A percentile compares a stretch with the other conserved stretches of the same genome.
Evolutionary conservation across 108 stramenopile species (phyloP).

Genomic region (Nitzschia sp.): DNA sequence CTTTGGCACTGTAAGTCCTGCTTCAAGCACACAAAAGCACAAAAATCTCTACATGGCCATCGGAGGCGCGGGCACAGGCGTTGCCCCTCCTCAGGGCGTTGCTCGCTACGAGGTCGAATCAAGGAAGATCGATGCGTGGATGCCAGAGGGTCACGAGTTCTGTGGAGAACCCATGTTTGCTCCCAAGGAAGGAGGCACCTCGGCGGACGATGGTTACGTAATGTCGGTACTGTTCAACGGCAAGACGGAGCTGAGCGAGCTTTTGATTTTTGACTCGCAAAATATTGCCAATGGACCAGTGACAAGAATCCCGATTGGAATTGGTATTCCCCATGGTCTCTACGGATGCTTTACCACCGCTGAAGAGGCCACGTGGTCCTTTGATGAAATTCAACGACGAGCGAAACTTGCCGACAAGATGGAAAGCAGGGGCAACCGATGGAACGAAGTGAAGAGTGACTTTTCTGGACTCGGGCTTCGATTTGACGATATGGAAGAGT

Average conservation of each 20-base stretch:
- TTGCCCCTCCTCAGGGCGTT: conserved; percentile 84
- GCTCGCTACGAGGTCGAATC: conserved; percentile 61
- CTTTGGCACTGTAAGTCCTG: conserved; percentile 76
- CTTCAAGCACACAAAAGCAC: conserved; percentile 60
- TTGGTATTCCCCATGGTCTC: conserved; percentile 78
- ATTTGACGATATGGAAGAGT: conserved; percentile 86
- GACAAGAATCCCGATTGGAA: conserved; percentile 68
- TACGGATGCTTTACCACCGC: conserved; percentile 73
- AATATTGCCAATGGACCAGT: conserved; percentile 66
- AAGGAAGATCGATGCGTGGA: conserved; percentile 59
- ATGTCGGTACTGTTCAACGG: conserved; percentile 71
- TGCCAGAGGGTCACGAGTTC: conserved; percentile 73
- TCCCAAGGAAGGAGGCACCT: conserved; percentile 21
- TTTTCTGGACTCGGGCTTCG: conserved; percentile 87
- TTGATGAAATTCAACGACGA: conserved; percentile 78
- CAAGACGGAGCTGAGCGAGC: conserved; percentile 56
- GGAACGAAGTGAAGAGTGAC: conserved; percentile 91
- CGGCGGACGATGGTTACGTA: conserved; percentile 75
- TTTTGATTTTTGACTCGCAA: conserved; percentile 63
- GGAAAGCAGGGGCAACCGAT: conserved; percentile 80
- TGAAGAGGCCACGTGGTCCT: conserved; percentile 71
- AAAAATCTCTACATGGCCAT: conserved; percentile 67
- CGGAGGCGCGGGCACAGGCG: conserved; percentile 55
- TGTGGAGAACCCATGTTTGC: conserved; percentile 91
- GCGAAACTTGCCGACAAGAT: conserved; percentile 85